Base-by-base conservation (phyloP, 495 filamentous ascomycete species). In the Cairneyella variabilis region DNA sequence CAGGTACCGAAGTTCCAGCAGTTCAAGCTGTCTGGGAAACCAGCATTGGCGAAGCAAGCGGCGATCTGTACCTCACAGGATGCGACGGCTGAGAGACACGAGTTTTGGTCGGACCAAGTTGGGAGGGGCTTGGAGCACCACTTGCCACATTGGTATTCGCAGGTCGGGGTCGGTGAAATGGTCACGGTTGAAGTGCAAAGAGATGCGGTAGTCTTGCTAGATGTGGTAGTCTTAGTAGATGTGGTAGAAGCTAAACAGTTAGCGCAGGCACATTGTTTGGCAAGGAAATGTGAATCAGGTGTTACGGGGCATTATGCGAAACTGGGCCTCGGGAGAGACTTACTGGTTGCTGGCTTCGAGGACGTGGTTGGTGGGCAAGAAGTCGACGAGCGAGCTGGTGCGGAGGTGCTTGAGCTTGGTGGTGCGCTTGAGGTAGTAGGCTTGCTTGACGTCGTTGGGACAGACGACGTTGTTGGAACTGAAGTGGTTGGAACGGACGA, bases 121-220 rank as follows among this genome's bases (percentile, higher is more conserved):
- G 75, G 74, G 10, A 78, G 47, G 4, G 72, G 70, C n/a, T 62
- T 60, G 10, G 71, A 71, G 64, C 75, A 78, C 75, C 75, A 78
- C 25, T 66, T 70, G 41, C 75, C 75, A 58, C 72, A 71, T 48
- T 68, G 66, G 61, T 75, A 77, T 45, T 78, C 75, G 60, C 75
- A 78, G 20, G 64, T 66, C 22, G 73, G 54, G 1, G 70, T 68
- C 36, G 69, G 62, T 17, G 69, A 68, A 22, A 63, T 61, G 37
- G 73, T 73, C 26, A 63, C 62, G 6, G 54, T 58, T 34, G 50
- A 51, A 4, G 65, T 67, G 59, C 70, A 74, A 30, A 69, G 55
- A 43, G 73, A 57, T 40, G 58, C 63, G 43, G 58, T 69, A n/a
- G 69, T 67, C n/a, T 64, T 72, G 5, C 66, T 63, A 32, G 49